Conservation (phyloP, 1,139 yeast genomes). For the Candida neerlandica region DNA sequence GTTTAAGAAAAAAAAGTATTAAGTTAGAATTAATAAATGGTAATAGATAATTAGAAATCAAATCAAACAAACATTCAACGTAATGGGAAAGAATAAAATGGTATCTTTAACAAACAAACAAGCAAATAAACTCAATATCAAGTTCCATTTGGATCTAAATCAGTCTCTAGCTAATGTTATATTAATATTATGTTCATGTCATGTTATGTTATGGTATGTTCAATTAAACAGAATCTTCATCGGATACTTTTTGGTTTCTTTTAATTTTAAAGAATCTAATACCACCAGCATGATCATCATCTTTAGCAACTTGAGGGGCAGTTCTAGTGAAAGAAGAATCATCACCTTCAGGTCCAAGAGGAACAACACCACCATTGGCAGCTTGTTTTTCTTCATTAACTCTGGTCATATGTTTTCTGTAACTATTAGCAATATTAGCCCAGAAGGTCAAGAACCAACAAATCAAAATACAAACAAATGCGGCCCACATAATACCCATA, state of each 20-base stretch:
- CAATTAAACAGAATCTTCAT: conserved; percentile 60
- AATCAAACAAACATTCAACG: not conserved
- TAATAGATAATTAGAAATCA: not conserved
- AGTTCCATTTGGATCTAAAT: not conserved
- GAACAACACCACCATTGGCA: conserved; percentile 8
- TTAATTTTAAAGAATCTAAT: conserved; percentile 78
- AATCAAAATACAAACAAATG: conserved; percentile 55
- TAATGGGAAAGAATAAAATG: not conserved
- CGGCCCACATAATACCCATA: conserved; percentile 71
- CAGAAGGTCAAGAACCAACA: conserved; percentile 59
- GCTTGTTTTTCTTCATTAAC: conserved; percentile 26
- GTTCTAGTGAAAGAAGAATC: conserved; percentile 51
- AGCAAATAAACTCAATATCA: not conserved
- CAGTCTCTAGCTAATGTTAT: too few species aligned
- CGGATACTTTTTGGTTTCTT: conserved; percentile 62
- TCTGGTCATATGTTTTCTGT: conserved; percentile 45
- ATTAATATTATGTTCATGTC: too few species aligned
- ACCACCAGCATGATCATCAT: conserved; percentile 55
- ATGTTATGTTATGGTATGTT: too few species aligned
- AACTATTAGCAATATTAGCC: conserved; percentile 50
- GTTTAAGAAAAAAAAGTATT: not conserved
- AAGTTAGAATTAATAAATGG: not conserved
- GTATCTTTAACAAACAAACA: not conserved
- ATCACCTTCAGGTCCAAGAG: conserved; percentile 30
- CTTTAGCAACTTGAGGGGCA: conserved; percentile 29